These are phyloP conservation scores for Phoma sp. DNA, from an alignment of 2,329 filamentous ascomycete genomes.

Conservation along the genomic window DNA sequence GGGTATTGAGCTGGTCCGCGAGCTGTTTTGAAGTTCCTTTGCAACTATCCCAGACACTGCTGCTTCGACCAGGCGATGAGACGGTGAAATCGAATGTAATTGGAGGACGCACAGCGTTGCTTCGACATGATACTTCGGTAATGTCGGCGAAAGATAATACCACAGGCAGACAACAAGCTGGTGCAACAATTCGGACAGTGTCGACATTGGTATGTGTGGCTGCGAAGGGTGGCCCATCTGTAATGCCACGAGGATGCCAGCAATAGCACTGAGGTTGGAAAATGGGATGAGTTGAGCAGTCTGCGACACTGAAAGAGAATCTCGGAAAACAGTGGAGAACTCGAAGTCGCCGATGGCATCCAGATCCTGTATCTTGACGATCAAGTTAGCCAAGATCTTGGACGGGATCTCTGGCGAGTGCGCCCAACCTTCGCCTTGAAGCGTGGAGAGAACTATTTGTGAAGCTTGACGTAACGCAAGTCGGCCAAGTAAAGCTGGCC, in stretches of 20 bases:
- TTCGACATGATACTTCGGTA: conserved; percentile 94
- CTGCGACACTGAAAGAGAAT: conserved; percentile 22
- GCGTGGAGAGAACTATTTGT: conserved; percentile 32
- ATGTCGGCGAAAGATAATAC: conserved; percentile 78
- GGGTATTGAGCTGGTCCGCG: conserved; percentile 8
- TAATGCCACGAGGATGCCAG: conserved; percentile 40
- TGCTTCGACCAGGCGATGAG: conserved; percentile 79
- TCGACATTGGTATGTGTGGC: conserved; percentile 43
- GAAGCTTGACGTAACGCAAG: conserved; percentile 39
- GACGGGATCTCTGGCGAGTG: conserved; percentile 38
- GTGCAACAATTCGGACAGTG: conserved; percentile 68
- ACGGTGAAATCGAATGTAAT: conserved; percentile 73
- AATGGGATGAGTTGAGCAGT: conserved; percentile 28
- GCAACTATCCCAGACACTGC: conserved; percentile 72
- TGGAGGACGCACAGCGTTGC: conserved; percentile 86
- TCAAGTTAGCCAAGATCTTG: conserved; percentile 40
- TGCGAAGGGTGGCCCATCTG: conserved; percentile 34
- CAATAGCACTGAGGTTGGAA: conserved; percentile 38
- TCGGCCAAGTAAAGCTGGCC: conserved; percentile 33
- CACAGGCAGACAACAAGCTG: conserved; percentile 76
- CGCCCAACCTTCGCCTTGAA: conserved; percentile 17
- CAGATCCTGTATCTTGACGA: conserved; percentile 39
- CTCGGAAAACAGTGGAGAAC: conserved; percentile 30
- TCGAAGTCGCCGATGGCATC: conserved; percentile 35
- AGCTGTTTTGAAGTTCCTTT: conserved; percentile 8